Base-by-base conservation (phyloP, 2,329 filamentous ascomycete genomes). In the Diaporthe helianthi region DNA sequence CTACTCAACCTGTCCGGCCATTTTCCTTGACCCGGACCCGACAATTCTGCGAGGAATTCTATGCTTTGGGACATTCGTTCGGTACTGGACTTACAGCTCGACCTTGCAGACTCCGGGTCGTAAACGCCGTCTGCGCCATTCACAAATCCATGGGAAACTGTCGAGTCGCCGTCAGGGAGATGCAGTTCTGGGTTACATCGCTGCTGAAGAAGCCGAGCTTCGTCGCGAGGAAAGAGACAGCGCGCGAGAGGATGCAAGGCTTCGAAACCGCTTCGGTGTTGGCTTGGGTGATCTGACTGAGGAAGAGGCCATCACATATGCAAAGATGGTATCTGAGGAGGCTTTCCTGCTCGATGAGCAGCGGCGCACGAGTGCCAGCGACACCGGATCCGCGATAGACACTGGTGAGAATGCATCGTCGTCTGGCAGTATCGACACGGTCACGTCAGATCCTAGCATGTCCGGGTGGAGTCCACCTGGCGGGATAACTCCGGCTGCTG, bases 51-150 rank as follows among this genome's bases (percentile, higher is more conserved):
- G 95, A 44, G 96, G 96, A 7, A 89, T 97, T 71, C 90, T 98
- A 1, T 92, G 94, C 0, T 89, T 97, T 63, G 96, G 96, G 13
- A 92, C 92, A 0, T 92, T 95, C 75, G 82, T 99, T 22, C 92
- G 93, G 15, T 98, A 94, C 78, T 99, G 96, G 96, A 90, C 92
- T 4, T 98, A 97, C 78, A 97, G 93, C 78, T 95, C 94, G 12
- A 91, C 91, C 0, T 90, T 92, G 75, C 90, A 93, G 71, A 89
- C 91, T 70, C 87, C 91, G 63, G 90, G 89, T 68, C 92, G 88
- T 72, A 97, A 97, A 80, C 91, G 94, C n/a, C 90, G 89, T 10
- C 81, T 91, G 17, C 90, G 93, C 46, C 90, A 93, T 69, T 87
- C 89, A 1, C 90, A 88, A 69, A 77, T 84, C 7, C 85, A 88